Evolutionary conservation across 257 asterid species (phyloP), one percentile per base, ranked within the genome.

Genomic region (Solanum pinnatisectum): DNA sequence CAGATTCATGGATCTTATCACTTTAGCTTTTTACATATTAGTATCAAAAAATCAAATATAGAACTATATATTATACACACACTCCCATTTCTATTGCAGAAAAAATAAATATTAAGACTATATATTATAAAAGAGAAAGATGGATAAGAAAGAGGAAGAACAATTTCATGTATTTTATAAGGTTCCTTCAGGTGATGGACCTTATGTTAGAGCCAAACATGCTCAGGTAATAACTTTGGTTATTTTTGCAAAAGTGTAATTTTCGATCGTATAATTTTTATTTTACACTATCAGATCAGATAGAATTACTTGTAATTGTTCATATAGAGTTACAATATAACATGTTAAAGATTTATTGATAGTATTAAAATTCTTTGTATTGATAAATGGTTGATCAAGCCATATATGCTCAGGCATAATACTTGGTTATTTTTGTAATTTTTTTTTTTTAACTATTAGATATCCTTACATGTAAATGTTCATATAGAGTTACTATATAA

Each of bases 151-250:
- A 39, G 35, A 77, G 11, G 42, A 20, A 36, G 84, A 77, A 13
- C 10, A 22, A 23, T 77, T 91, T 88, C 97, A 93, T 87, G 96
- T 93, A 4, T 89, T 93, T 60, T 94, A 93, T 91, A 96, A 96
- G 88, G 98, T 95, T 89, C 99, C 99, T 90, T 92, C 93, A 6
- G 99, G 98, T 4, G 98, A 96, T 90, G 98, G 99, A 1, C 98
- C 98, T 90, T 96, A 96, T 87, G 98, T 93, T 77, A 93, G 96
- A 67, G 99, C 98, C 49, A 96, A 95, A 86, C 92, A 93, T 89
- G 96, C 96, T 87, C 99, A 96, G 98, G 99, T 71, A 71, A 71
- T 33, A 27, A 67, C 13, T 27, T 95, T 65, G 6, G 20, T 76
- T 37, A 39, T 23, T 76, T 76, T 74, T 37, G 32, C 44, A 16